Percentiles rank a stretch among this genome's conserved stretches.
Conservation (phyloP, 176 grass and related monocot genomes). For the Canna indica region DNA sequence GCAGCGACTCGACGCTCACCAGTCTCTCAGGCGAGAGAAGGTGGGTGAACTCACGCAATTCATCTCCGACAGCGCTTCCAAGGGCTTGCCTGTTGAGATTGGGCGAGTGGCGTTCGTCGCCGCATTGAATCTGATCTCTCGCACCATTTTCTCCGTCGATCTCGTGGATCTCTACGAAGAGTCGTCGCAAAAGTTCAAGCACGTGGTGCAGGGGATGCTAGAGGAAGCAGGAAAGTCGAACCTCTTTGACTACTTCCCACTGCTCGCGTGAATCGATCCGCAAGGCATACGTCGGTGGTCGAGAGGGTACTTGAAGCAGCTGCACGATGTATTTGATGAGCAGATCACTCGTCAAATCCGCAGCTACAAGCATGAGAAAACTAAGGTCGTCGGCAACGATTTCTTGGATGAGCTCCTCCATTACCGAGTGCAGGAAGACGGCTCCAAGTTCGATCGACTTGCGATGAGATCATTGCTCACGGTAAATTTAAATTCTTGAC, state of each 20-base stretch:
- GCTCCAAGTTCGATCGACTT: not conserved
- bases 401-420: slow-evolving; percentile 34
- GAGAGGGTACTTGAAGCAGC: not conserved
- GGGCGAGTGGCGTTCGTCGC: slow-evolving; percentile 23
- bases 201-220: slow-evolving; percentile 22
- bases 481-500: slow-evolving; percentile 9
- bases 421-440: too few species aligned
- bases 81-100: slow-evolving; percentile 12
- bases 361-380: not conserved
- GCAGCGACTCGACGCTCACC: slow-evolving; percentile 22
- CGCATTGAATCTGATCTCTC: slow-evolving; percentile 24
- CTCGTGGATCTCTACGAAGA: slow-evolving; percentile 17
- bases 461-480: slow-evolving; percentile 13
- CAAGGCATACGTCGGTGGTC: slow-evolving; percentile 23
- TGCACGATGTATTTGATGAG: slow-evolving; percentile 28
- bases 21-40: slow-evolving; percentile 20
- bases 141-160: slow-evolving; percentile 41
- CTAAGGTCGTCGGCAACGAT: slow-evolving; percentile 9
- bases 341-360: slow-evolving; percentile 22
- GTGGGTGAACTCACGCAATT: slow-evolving; percentile 11
- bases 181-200: slow-evolving; percentile 33
- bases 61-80: not conserved
- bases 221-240: slow-evolving; percentile 19
- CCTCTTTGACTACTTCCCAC: slow-evolving; percentile 42
- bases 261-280: too few species aligned